Conservation (phyloP, 305 asterid species). For the Rubia peregrina region DNA sequence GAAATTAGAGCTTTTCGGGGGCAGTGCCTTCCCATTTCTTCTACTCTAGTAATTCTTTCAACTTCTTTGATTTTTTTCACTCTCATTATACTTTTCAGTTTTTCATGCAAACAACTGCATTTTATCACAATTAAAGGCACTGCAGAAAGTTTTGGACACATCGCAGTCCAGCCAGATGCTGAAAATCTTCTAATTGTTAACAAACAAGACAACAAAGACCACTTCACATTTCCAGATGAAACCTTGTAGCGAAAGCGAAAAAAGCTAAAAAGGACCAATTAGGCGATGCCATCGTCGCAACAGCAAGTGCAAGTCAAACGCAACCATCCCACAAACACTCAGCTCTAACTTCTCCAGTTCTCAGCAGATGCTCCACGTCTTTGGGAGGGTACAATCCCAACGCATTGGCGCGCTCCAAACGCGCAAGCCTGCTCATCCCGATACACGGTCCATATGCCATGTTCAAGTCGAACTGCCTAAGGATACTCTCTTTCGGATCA, state of each 20-base stretch:
- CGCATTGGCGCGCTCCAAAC: conserved; percentile 71
- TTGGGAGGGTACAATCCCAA: conserved; percentile 67
- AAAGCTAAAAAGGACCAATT: background rate
- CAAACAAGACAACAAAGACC: background rate
- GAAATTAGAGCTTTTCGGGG: too few relatives aligned
- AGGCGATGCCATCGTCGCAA: background rate
- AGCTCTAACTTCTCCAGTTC: conserved; percentile 29
- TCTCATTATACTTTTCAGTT: too few relatives aligned
- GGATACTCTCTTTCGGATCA: conserved; percentile 51
- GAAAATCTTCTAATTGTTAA: background rate
- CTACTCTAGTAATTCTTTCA: too few relatives aligned
- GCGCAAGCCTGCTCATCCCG: conserved; percentile 68
- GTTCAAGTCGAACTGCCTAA: conserved; percentile 83
- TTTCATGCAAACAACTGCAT: too few relatives aligned
- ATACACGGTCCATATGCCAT: conserved; percentile 83
- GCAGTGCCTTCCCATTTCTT: too few relatives aligned
- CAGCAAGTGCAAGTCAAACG: conserved; percentile 28
- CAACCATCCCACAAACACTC: conserved; percentile 78
- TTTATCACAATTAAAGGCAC: background rate
- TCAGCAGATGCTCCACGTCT: conserved; percentile 40
- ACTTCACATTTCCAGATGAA: background rate
- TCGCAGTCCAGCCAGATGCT: conserved; percentile 9
- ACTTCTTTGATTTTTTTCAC: background rate
- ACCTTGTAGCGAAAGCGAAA: background rate
- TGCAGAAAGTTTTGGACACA: background rate